These are phyloP conservation scores for Tieghemiomyces parasiticus DNA, from an alignment of 192 early-diverging fungal species.

Conservation along the genomic window DNA sequence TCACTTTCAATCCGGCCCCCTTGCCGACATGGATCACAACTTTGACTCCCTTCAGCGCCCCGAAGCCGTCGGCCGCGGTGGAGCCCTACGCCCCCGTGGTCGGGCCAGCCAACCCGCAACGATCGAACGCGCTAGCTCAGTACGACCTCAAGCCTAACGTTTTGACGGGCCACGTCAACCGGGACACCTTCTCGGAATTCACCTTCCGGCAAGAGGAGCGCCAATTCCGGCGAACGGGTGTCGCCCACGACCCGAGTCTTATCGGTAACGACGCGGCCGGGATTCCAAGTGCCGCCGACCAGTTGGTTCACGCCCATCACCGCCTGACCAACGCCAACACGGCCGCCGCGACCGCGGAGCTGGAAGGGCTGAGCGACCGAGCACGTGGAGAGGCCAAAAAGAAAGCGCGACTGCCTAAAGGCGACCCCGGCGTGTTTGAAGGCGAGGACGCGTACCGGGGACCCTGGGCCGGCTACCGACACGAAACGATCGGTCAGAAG, in stretches of 20 bases:
- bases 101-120: background rate
- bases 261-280: conserved; percentile 22
- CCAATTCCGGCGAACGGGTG: conserved; percentile 65
- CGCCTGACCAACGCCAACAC: conserved; percentile 38
- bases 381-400: conserved; percentile 26
- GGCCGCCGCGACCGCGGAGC: conserved; percentile 17
- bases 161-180: conserved; percentile 63
- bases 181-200: conserved; percentile 47
- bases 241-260: conserved; percentile 63
- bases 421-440: conserved; percentile 55
- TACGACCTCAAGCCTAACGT: conserved; percentile 19
- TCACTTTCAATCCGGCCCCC: background rate
- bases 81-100: background rate
- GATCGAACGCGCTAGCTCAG: background rate
- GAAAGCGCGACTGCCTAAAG: conserved; percentile 55
- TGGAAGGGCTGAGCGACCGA: background rate
- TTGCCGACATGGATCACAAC: background rate
- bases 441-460: conserved; percentile 69
- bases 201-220: conserved; percentile 75
- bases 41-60: background rate
- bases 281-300: conserved; percentile 45
- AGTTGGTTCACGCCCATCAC: conserved; percentile 28
- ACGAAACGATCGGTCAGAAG: conserved; percentile 48
- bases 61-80: no score
- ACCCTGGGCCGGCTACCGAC: conserved; percentile 90